A percentile compares a stretch with the other conserved stretches of the same genome.
phyloP scores from a whole-genome alignment of 1,139 yeast species.

The Blastobotrys petasosporus region DNA sequence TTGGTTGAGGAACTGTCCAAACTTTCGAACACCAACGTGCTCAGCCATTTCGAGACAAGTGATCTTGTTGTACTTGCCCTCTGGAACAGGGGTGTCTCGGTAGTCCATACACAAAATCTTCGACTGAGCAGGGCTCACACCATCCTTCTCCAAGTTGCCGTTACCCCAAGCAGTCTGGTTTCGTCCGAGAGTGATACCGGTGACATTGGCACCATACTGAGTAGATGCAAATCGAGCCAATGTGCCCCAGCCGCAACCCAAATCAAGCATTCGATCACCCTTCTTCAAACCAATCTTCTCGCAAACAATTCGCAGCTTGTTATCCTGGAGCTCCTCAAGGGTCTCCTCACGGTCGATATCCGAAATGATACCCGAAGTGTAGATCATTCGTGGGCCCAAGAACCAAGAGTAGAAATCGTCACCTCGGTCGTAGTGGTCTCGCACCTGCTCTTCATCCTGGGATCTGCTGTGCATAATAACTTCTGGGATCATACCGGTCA shows the following conservation, averaged over 20 bases:
- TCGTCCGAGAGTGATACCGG: slow-evolving; percentile 84
- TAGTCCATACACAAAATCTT: slow-evolving; percentile 78
- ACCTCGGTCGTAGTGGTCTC: slow-evolving; percentile 95
- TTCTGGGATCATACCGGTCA: slow-evolving; percentile 89
- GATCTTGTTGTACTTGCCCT: slow-evolving; percentile 69
- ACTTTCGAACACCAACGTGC: slow-evolving; percentile 90
- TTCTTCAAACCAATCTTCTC: slow-evolving; percentile 71
- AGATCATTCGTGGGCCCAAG: slow-evolving; percentile 91
- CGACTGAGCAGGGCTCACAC: slow-evolving; percentile 62
- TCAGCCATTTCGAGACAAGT: slow-evolving; percentile 95
- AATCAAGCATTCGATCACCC: slow-evolving; percentile 72
- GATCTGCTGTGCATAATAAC: slow-evolving; percentile 87
- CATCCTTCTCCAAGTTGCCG: slow-evolving; percentile 59
- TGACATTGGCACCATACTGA: slow-evolving; percentile 77
- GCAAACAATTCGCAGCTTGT: slow-evolving; percentile 80
- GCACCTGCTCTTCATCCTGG: slow-evolving; percentile 93
- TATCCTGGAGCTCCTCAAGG: slow-evolving; percentile 83
- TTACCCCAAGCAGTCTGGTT: slow-evolving; percentile 93
- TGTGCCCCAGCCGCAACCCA: slow-evolving; percentile 98
- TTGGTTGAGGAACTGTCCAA: slow-evolving; percentile 66
- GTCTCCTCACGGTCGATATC: slow-evolving; percentile 70
- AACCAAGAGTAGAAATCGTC: slow-evolving; percentile 94
- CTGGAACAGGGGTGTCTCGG: slow-evolving; percentile 81
- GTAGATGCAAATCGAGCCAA: slow-evolving; percentile 79
- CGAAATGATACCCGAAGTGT: slow-evolving; percentile 78